Evolutionary conservation across 108 stramenopile genomes (phyloP), one percentile per base, ranked within the genome.

Genomic region (Cyclotella kingstonii): DNA sequence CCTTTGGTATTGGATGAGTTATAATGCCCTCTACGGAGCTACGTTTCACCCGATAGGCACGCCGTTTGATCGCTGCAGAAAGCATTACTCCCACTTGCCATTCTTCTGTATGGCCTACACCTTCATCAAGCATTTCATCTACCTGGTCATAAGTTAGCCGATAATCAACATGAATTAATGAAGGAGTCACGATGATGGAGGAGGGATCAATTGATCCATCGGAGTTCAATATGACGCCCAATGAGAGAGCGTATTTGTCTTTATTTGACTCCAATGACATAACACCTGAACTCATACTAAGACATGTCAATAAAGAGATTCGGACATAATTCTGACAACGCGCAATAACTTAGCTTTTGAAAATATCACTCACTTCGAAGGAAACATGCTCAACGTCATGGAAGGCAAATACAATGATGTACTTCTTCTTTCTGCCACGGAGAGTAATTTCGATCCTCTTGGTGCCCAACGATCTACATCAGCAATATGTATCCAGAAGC

Each of bases 401-500:
- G 64, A 54, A 4, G 91, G 87, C 17, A 92, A 65, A 40, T 92
- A 92, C 14, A 84, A 43, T 14, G 84, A 81, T 9, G 84, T 89
- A 2, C 80, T 71, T 26, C 91, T 75, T 22, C 54, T 38, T 41
- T 80, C 69, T 1, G 91, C 91, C 1, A 70, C 64, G 11, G 66
- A 40, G 57, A 84, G 70, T 8, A 86, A 25, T 5, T 73, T 31
- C 3, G 84, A 86, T 35, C 70, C 75, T 38, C 80, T 65, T 15
- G 80, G 82, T 23, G 83, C 86, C 75, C 73, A 85, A 39, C 82
- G 72, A 47, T 88, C 87, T 0, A 86, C 85, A 76, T 92, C 91
- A 15, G 91, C 87, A 54, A 92, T 92, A 49, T 92, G 91, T 48
- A 92, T 83, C 91, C 91, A 92, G 59, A 76, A 75, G 18, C 71